Percentiles rank a stretch among this genome's conserved stretches.
phyloP scores from a whole-genome alignment of 495 filamentous ascomycete species.

The Jackrogersella multiformis region DNA sequence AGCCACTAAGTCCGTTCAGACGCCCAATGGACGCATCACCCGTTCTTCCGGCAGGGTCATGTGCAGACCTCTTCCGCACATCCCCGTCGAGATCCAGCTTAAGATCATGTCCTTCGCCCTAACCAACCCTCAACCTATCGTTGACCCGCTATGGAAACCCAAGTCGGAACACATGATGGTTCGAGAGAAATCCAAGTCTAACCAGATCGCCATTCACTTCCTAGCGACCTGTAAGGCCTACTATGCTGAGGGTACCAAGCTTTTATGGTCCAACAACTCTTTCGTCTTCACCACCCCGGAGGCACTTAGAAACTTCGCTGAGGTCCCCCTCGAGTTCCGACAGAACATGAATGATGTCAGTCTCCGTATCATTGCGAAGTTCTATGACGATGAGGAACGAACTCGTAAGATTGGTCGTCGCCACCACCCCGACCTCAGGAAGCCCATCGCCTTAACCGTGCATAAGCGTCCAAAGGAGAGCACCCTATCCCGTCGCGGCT shows the following conservation, averaged over 20 bases:
- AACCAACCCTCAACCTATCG: constrained; percentile 54
- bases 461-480: constrained; percentile 48
- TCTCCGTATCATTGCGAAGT: constrained; percentile 57
- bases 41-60: constrained; percentile 29
- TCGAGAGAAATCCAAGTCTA: constrained; percentile 47
- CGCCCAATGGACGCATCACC: constrained; percentile 19
- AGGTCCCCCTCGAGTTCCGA: constrained; percentile 47
- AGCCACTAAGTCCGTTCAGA: constrained; percentile 23
- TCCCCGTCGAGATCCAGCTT: constrained; percentile 57
- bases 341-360: constrained; percentile 50
- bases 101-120: constrained; percentile 56
- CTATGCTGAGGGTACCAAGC: constrained; percentile 50
- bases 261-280: constrained; percentile 56
- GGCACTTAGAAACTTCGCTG: constrained; percentile 53
- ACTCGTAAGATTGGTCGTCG: constrained; percentile 41
- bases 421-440: constrained; percentile 45
- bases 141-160: constrained; percentile 56
- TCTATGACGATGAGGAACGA: constrained; percentile 57
- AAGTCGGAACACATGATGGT: constrained; percentile 45
- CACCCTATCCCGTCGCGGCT: constrained; percentile 50
- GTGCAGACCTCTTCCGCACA: constrained; percentile 43
- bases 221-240: constrained; percentile 56
- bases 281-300: constrained; percentile 57
- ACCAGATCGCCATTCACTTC: constrained; percentile 54
- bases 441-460: constrained; percentile 43